phyloP scores from a whole-genome alignment of 164 flowering plant genomes.

The Saururus chinensis region DNA sequence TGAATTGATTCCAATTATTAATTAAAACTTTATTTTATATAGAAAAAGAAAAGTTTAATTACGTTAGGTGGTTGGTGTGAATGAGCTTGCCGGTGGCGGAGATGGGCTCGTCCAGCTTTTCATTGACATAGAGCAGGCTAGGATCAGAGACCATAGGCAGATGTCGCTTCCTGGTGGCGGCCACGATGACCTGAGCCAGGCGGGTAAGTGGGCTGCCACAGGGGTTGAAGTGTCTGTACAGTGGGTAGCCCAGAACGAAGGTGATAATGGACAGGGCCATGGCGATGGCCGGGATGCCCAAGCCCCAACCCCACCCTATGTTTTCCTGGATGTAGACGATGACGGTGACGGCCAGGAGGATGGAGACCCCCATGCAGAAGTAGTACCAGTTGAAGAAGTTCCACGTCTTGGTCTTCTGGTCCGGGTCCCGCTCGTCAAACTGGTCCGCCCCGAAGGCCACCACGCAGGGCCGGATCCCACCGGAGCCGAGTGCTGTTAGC shows the following conservation, averaged over 20 bases:
- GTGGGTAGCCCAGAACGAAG: conserved; percentile 46
- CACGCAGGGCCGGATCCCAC: conserved; percentile 84
- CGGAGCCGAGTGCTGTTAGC: conserved; percentile 60
- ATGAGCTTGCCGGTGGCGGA: conserved; percentile 54
- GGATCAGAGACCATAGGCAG: conserved; percentile 29
- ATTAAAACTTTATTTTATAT: too few relatives aligned
- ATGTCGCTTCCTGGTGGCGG: conserved; percentile 55
- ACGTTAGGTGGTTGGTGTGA: conserved; percentile 54
- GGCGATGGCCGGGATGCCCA: conserved; percentile 54
- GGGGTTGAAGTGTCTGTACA: conserved; percentile 56
- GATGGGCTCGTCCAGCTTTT: conserved; percentile 55
- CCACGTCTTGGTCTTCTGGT: conserved; percentile 46
- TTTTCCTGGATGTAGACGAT: conserved; percentile 74
- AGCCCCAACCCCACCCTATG: conserved; percentile 88
- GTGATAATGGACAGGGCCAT: conserved; percentile 54
- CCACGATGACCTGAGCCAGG: conserved; percentile 52
- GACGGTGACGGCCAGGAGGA: conserved; percentile 69
- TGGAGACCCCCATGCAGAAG: conserved; percentile 63
- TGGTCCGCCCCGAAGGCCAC: conserved; percentile 89
- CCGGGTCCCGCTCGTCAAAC: conserved; percentile 56
- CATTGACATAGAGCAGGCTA: conserved; percentile 45
- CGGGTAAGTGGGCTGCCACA: conserved; percentile 80
- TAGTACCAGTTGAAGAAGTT: conserved; percentile 88
- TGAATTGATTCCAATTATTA: too few relatives aligned
- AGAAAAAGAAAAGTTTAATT: conserved; percentile 1